A percentile compares a stretch with the other conserved stretches of the same genome.
Conservation (phyloP, 1,284 basidiomycete genomes). For the Ceratobasidium sp. region DNA sequence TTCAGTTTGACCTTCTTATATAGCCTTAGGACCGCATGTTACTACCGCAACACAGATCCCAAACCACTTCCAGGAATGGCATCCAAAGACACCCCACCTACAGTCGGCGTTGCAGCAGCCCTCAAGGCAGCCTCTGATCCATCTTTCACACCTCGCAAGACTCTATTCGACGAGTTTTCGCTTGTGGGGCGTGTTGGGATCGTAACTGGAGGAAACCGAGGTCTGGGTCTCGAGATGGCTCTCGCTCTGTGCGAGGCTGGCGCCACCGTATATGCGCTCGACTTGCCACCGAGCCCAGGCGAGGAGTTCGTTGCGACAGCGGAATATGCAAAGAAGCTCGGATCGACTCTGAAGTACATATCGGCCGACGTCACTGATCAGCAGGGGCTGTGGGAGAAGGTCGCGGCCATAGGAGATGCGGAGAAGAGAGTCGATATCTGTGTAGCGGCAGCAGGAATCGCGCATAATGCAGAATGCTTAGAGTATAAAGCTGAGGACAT, state of each 20-base stretch:
- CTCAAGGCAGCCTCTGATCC: constrained; percentile 58
- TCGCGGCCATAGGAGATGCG: constrained; percentile 68
- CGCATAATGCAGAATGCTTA: constrained; percentile 71
- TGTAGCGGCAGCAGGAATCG: constrained; percentile 80
- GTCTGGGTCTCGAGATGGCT: constrained; percentile 85
- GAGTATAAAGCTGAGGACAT: constrained; percentile 78
- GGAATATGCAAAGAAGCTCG: constrained; percentile 63
- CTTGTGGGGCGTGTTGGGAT: constrained; percentile 77
- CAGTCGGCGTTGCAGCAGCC: constrained; percentile 69
- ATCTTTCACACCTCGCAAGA: constrained; percentile 56
- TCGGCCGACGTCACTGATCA: constrained; percentile 73
- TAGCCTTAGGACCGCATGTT: no score
- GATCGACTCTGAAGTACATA: constrained; percentile 68
- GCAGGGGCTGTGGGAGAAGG: constrained; percentile 64
- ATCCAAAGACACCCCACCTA: constrained; percentile 3
- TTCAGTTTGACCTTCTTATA: no score
- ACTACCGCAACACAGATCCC: no score
- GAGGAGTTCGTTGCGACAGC: constrained; percentile 71
- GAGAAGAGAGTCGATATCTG: constrained; percentile 77
- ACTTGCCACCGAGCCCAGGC: constrained; percentile 71
- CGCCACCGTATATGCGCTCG: constrained; percentile 81
- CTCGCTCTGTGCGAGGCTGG: constrained; percentile 80
- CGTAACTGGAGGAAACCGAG: constrained; percentile 82
- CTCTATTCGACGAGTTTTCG: constrained; percentile 77
- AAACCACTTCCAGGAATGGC: constrained; percentile 16